A percentile compares a stretch with the other conserved stretches of the same genome.
phyloP scores from a whole-genome alignment of 2,329 filamentous ascomycete species.

The Botryosphaeria agaves region DNA sequence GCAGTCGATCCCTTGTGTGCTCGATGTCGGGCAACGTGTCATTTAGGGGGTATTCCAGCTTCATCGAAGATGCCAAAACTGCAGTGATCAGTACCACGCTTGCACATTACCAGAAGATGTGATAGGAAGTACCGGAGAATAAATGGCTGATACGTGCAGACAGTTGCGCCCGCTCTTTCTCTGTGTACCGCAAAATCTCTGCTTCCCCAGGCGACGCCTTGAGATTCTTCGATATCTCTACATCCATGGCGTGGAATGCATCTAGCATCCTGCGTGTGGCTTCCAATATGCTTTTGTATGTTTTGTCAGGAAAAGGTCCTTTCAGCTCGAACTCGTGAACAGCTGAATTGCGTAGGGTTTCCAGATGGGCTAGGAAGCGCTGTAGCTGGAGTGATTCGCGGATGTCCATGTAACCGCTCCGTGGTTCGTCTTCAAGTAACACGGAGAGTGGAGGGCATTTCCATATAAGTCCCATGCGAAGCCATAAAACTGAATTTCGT shows the following conservation, averaged over 20 bases:
- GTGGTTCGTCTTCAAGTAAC: constrained; percentile 27
- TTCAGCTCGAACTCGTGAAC: constrained; percentile 76
- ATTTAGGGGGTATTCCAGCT: constrained; percentile 83
- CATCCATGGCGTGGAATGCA: constrained; percentile 90
- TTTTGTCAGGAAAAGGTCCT: constrained; percentile 65
- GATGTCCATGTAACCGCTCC: constrained; percentile 54
- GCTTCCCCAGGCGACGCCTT: constrained; percentile 64
- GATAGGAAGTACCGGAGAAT: constrained; percentile 33
- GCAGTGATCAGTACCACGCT: constrained; percentile 5
- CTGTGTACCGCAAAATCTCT: constrained; percentile 62
- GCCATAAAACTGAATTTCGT: too few relatives aligned
- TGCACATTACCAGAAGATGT: not conserved
- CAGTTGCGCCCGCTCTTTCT: constrained; percentile 59
- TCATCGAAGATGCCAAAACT: constrained; percentile 83
- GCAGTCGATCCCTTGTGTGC: constrained; percentile 60
- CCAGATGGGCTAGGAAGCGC: constrained; percentile 56
- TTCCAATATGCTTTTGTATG: constrained; percentile 57
- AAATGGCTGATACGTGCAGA: constrained; percentile 86
- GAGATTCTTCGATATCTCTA: constrained; percentile 69
- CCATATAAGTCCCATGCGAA: constrained; percentile 93
- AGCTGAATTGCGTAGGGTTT: constrained; percentile 54
- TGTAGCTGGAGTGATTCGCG: constrained; percentile 78
- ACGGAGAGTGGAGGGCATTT: constrained; percentile 75
- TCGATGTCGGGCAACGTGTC: constrained; percentile 76
- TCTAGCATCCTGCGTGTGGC: constrained; percentile 76